Evolutionary conservation across 805 yeast species (phyloP), one percentile per base, ranked within the genome.

Genomic region (Candida easanensis): DNA sequence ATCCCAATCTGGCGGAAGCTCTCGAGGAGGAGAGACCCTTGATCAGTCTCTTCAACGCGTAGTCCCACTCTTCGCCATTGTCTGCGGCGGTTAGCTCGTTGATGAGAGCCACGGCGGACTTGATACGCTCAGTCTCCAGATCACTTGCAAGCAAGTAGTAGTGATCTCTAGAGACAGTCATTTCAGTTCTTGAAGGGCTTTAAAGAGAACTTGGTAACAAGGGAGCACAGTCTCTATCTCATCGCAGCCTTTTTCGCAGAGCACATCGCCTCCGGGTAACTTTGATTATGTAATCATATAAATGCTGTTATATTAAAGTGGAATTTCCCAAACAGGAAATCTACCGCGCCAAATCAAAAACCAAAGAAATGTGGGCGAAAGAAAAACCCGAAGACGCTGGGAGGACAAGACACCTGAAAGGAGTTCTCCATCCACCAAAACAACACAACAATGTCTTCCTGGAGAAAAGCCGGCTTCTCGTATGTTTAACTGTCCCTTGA

Each of bases 1-100:
- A 91, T 4, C 98, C 98, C 22, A 87, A 65, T 44, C 97, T 71
- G 1, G 96, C 93, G 37, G 88, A 74, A 19, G 85, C 95, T 56
- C 93, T 77, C 14, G 89, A 76, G 5, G 96, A 84, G 4, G 88
- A 71, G 25, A 91, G 67, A 39, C 98, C 97, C 49, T 80, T 82
- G 50, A 88, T 75, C 49, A 91, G 70, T 57, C 98, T 74, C 49
- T 78, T 77, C 42, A 87, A 64, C 0, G 95, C 93, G 59, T 91
- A 91, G 38, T 76, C 76, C 88, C 91, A 88, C 54, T 89, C 96
- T 1, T 68, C 69, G 18, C 62, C 57, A 21, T 70, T 62, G 20
- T 65, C 58, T 7, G 66, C 72, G 0, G 55, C 58, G 13, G 66
- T 58, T 5, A 90, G 74, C 46, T 85, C 88, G 14, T 76, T 68